phyloP scores from a whole-genome alignment of 2,329 filamentous ascomycete species.

The Hypoxylon sp. region DNA sequence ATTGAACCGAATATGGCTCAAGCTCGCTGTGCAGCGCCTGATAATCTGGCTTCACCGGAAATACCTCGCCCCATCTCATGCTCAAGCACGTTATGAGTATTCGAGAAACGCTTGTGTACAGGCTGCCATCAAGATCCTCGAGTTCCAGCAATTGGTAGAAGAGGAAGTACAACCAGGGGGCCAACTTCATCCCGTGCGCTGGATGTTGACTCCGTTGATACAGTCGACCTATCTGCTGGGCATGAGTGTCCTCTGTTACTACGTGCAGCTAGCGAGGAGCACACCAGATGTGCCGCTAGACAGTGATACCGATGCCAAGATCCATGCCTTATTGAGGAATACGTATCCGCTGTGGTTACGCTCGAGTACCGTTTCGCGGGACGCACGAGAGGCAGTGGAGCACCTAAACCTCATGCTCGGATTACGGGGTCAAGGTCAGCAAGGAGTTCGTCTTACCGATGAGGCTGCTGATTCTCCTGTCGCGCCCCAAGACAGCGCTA shows the following conservation, averaged over 20 bases:
- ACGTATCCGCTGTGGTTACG: conserved; percentile 8
- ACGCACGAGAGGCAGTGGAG: conserved; percentile 3
- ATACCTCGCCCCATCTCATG: not conserved
- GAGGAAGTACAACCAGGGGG: conserved; percentile 8
- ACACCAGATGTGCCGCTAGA: not conserved
- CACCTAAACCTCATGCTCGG: not conserved
- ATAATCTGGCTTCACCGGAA: conserved; percentile 10
- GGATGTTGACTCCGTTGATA: conserved; percentile 5
- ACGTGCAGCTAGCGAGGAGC: not conserved
- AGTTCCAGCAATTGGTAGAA: conserved; percentile 2
- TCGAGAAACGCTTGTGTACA: conserved; percentile 8
- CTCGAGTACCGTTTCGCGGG: not conserved
- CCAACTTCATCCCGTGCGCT: conserved; percentile 3
- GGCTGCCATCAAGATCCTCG: conserved; percentile 4
- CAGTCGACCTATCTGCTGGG: conserved; percentile 4
- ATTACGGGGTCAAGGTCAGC: not conserved
- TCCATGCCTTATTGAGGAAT: not conserved
- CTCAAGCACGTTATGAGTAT: not conserved
- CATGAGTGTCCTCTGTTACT: conserved; percentile 6
- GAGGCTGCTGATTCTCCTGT: not conserved
- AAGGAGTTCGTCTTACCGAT: not conserved
- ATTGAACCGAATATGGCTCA: not conserved
- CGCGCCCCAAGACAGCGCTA: not conserved
- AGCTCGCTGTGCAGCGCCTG: not conserved
- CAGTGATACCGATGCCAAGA: not conserved